Base-by-base conservation (phyloP, 305 asterid genomes). In the Solanum chacoense region DNA sequence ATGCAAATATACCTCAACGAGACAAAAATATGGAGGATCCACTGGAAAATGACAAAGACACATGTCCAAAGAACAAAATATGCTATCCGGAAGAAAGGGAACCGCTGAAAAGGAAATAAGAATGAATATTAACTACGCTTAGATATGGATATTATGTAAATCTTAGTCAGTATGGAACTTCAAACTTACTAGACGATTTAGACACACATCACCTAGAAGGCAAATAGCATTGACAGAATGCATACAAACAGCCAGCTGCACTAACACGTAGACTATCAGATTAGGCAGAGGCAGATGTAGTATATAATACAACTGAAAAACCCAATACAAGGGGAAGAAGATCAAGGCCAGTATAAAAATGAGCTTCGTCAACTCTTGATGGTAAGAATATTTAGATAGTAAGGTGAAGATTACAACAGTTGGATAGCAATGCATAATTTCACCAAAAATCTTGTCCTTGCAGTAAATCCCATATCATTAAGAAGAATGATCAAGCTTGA, bases 31-130 rank as follows among this genome's bases (percentile, higher is more conserved):
- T 97, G 99, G 89, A 94, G 67, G 89, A 95, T 93, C 99, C 98
- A 97, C 89, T 97, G 98, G 92, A 93, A 96, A 93, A 93, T 28
- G 92, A 94, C 95, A 89, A 89, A 96, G 16, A 84, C 69, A 78
- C 93, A 93, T 12, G 98, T 97, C 96, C 95, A 96, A 38, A 96
- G 88, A 72, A 90, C 89, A 90, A 97, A 97, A 89, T 96, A 97
- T 55, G 96, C 98, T 38, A 96, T 88, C 35, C 98, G 96, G 84
- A 97, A 97, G 96, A 94, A 95, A 80, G 98, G 99, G 81, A 95
- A 97, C 24, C 91, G 90, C 99, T 97, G 97, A 59, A 92, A 90
- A 45, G 28, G 87, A 89, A 87, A 84, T n/a, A n/a, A 83, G 40
- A 83, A 31, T 4, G 72, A 45, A 50, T 45, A 89, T 38, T 65